phyloP scores from a whole-genome alignment of 352 stramenopile species.

The Aphanomyces stellatus region DNA sequence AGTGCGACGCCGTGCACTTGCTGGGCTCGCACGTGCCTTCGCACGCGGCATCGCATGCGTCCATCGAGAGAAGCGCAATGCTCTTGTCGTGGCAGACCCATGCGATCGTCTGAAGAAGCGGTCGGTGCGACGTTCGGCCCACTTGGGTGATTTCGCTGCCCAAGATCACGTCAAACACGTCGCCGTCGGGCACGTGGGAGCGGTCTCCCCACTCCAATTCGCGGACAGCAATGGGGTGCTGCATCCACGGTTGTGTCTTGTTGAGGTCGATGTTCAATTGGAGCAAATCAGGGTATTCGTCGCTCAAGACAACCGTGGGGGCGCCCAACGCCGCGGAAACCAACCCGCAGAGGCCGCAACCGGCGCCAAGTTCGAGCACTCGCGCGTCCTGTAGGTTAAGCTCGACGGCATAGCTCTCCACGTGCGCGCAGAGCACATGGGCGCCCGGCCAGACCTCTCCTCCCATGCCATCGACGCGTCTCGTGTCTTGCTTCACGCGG shows the following conservation, averaged over 20 bases:
- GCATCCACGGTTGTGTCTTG: constrained; percentile 24
- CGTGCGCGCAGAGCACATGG: constrained; percentile 41
- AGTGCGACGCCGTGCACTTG: constrained; percentile 51
- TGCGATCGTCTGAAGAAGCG: constrained; percentile 36
- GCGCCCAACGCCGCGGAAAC: constrained; percentile 35
- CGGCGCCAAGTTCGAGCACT: constrained; percentile 48
- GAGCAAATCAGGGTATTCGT: constrained; percentile 50
- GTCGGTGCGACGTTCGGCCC: constrained; percentile 30
- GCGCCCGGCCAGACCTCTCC: constrained; percentile 53
- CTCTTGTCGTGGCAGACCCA: constrained; percentile 27
- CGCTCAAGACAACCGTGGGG: constrained; percentile 29
- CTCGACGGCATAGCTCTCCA: constrained; percentile 23
- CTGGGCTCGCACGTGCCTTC: constrained; percentile 30
- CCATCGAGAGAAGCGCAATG: constrained; percentile 47
- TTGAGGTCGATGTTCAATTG: constrained; percentile 37
- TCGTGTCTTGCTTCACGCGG: constrained; percentile 42
- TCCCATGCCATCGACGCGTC: constrained; percentile 43
- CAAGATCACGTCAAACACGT: constrained; percentile 45
- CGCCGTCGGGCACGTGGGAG: constrained; percentile 22
- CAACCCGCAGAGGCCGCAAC: constrained; percentile 45
- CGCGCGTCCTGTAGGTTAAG: constrained; percentile 23
- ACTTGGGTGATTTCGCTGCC: constrained; percentile 56
- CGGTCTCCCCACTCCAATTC: constrained; percentile 26
- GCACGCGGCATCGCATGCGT: constrained; percentile 33
- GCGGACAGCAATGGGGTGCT: constrained; percentile 19